Percentiles rank a stretch among this genome's conserved stretches.
phyloP scores from a whole-genome alignment of 73 alveolate species.

The Tetrahymena elliotti region DNA sequence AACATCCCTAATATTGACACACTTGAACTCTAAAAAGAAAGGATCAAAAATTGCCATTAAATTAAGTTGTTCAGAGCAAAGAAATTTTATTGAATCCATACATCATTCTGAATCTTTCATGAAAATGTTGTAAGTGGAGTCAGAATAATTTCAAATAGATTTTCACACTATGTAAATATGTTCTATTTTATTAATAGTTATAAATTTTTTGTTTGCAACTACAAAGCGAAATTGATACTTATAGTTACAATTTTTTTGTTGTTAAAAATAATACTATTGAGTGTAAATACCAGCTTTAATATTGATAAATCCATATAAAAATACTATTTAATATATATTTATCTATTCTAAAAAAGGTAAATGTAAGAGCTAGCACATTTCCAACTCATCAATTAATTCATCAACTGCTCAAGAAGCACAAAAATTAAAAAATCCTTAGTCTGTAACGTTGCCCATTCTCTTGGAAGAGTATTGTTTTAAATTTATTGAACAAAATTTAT shows the following conservation, averaged over 20 bases:
- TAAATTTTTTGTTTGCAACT: neutral
- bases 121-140: neutral
- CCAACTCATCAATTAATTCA: neutral
- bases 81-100: neutral
- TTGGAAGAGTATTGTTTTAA: neutral
- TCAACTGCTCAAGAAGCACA: neutral
- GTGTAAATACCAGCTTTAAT: neutral
- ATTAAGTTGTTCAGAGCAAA: neutral
- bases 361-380: neutral
- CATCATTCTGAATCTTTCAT: neutral
- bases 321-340: too few relatives aligned
- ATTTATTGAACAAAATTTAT: neutral
- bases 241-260: neutral
- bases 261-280: neutral
- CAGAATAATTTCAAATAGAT: neutral
- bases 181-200: neutral
- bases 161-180: neutral
- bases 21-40: neutral
- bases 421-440: neutral
- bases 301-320: too few relatives aligned
- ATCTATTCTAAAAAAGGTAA: neutral
- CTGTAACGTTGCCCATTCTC: neutral
- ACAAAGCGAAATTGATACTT: neutral
- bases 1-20: neutral
- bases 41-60: neutral